Conservation (phyloP, 202 grass and related monocot species). For the Dendrocalamus latiflorus region DNA sequence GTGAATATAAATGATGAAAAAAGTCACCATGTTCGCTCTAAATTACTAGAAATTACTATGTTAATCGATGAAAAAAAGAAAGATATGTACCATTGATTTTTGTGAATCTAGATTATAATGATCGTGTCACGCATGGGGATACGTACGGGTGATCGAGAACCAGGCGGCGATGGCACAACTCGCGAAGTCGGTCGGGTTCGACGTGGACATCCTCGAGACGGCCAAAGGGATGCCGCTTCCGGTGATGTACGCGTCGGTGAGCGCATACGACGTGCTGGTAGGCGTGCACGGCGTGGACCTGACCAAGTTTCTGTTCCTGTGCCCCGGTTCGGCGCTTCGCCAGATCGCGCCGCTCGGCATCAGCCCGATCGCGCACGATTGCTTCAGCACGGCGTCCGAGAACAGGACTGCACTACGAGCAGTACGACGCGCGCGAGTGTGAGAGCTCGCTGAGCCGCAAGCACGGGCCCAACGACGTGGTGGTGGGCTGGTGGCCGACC, state of each 20-base stretch:
- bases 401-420: conserved; percentile 53
- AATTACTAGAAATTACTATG: too few species aligned
- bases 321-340: conserved; percentile 22
- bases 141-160: conserved; percentile 65
- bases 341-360: conserved; percentile 70
- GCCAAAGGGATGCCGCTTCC: conserved; percentile 33
- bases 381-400: conserved; percentile 46
- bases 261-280: conserved; percentile 47
- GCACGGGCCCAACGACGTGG: conserved; percentile 25
- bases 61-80: too few species aligned
- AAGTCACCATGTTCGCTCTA: too few species aligned
- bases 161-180: conserved; percentile 36
- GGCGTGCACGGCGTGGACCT: conserved; percentile 80
- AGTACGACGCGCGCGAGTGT: conserved; percentile 45
- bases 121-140: conserved; percentile 52
- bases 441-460: conserved; percentile 57
- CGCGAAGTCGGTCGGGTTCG: conserved; percentile 26
- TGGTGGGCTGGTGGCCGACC: conserved; percentile 42
- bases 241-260: conserved; percentile 32
- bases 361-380: conserved; percentile 25
- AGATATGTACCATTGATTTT: too few species aligned
- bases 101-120: too few species aligned
- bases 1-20: too few species aligned
- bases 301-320: conserved; percentile 76
- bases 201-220: conserved; percentile 50